phyloP scores from a whole-genome alignment of 306 rosid species.

The Rosa persica region DNA sequence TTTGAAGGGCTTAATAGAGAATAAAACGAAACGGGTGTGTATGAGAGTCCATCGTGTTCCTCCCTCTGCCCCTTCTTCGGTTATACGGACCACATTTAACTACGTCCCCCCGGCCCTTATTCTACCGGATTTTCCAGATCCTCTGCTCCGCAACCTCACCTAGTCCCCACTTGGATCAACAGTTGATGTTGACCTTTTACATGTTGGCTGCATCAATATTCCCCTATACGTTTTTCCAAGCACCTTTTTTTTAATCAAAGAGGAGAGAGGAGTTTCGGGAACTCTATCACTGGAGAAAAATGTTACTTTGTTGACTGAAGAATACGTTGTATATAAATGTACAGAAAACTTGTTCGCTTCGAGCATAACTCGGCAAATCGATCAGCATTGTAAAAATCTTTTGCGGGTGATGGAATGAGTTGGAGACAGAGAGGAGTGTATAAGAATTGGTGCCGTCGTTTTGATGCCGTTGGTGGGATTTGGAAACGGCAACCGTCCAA shows the following conservation, averaged over 20 bases:
- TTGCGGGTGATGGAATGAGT: not conserved
- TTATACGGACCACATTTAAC: slow-evolving; percentile 49
- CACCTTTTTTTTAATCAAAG: not conserved
- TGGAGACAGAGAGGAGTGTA: not conserved
- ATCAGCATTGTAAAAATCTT: not conserved
- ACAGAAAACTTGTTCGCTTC: too few species aligned
- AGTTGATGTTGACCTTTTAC: not conserved
- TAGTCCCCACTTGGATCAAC: not conserved
- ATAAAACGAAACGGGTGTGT: slow-evolving; percentile 9
- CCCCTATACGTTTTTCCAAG: not conserved
- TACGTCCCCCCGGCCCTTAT: slow-evolving; percentile 31
- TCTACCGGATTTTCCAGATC: not conserved
- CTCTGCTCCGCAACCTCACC: not conserved
- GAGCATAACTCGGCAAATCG: too few species aligned
- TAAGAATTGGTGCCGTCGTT: not conserved
- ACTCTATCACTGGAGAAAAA: too few species aligned
- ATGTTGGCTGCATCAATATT: not conserved
- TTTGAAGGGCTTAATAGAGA: not conserved
- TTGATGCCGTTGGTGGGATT: not conserved
- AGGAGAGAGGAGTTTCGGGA: too few species aligned
- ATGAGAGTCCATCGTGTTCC: slow-evolving; percentile 57
- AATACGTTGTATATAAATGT: too few species aligned
- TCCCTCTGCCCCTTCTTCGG: slow-evolving; percentile 59
- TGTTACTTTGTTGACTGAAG: too few species aligned
- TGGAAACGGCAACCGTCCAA: slow-evolving; percentile 7